A percentile compares a stretch with the other conserved stretches of the same genome.
Conservation (phyloP, 192 early-diverging fungal species). For the Backusella australiensis region DNA sequence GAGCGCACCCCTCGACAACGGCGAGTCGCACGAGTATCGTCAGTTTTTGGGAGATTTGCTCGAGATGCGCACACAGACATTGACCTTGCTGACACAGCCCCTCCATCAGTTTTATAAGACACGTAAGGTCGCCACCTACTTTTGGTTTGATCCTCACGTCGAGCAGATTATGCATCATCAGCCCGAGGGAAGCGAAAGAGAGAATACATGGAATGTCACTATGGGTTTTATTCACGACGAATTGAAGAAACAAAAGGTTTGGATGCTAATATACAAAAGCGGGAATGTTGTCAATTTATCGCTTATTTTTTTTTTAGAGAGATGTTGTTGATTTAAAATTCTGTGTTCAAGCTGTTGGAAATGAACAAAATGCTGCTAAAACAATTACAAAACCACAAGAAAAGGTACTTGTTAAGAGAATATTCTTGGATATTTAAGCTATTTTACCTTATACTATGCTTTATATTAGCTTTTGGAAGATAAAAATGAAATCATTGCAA, state of each 20-base stretch:
- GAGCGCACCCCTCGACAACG: constrained; percentile 73
- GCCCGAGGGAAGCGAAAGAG: constrained; percentile 37
- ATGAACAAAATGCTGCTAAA: constrained; percentile 32
- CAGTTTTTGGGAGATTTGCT: constrained; percentile 59
- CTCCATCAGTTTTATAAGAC: constrained; percentile 64
- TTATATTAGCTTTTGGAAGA: constrained; percentile 17
- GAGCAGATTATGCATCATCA: constrained; percentile 65
- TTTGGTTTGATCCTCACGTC: constrained; percentile 55
- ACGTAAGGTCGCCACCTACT: constrained; percentile 61
- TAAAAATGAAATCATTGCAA: constrained; percentile 43
- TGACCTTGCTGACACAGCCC: constrained; percentile 53
- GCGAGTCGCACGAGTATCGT: constrained; percentile 76
- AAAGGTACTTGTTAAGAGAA: not conserved
- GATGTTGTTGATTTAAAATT: constrained; percentile 39
- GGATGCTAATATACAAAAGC: not conserved
- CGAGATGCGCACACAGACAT: constrained; percentile 56
- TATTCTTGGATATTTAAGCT: not conserved
- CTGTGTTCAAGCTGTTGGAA: constrained; percentile 35
- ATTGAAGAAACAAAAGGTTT: constrained; percentile 38
- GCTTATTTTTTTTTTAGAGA: constrained; percentile 17
- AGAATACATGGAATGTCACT: constrained; percentile 29
- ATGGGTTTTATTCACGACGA: constrained; percentile 30
- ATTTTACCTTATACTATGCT: not conserved
- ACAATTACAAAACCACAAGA: constrained; percentile 26
- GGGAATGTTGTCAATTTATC: not conserved